phyloP scores from a whole-genome alignment of 805 yeast genomes.

The Metschnikowia anglica region DNA sequence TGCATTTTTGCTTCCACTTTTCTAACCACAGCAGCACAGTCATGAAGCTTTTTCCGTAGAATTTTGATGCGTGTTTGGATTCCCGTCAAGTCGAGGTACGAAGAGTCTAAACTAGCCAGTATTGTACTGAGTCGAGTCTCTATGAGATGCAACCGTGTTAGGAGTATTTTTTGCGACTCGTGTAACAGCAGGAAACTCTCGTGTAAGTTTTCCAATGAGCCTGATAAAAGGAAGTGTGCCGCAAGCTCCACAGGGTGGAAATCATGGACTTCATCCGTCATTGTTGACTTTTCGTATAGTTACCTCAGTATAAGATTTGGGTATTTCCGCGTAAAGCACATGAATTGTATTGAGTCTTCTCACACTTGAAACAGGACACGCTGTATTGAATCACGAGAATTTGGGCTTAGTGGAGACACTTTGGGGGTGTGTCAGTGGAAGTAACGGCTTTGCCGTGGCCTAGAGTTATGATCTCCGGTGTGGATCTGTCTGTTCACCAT shows the following conservation, averaged over 20 bases:
- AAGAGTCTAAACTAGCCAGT: constrained; percentile 22
- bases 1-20: constrained; percentile 38
- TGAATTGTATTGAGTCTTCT: no score
- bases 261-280: constrained; percentile 24
- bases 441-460: no score
- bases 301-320: no score
- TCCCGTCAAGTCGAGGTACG: constrained; percentile 23
- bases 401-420: no score
- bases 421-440: no score
- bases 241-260: constrained; percentile 61
- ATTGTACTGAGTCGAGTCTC: constrained; percentile 35
- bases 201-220: constrained; percentile 51
- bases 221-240: constrained; percentile 55
- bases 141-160: constrained; percentile 47
- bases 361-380: no score
- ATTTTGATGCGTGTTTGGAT: constrained; percentile 25
- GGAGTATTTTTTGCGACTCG: constrained; percentile 55
- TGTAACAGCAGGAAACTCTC: constrained; percentile 51
- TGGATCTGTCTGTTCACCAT: no score
- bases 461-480: no score
- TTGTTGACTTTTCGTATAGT: no score
- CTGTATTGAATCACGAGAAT: no score
- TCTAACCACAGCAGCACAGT: constrained; percentile 29
- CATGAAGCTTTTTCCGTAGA: constrained; percentile 34
- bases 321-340: no score